Evolutionary conservation across 768 basidiomycete genomes (phyloP), one percentile per base, ranked within the genome.

Genomic region (Phaffia tasmanica): DNA sequence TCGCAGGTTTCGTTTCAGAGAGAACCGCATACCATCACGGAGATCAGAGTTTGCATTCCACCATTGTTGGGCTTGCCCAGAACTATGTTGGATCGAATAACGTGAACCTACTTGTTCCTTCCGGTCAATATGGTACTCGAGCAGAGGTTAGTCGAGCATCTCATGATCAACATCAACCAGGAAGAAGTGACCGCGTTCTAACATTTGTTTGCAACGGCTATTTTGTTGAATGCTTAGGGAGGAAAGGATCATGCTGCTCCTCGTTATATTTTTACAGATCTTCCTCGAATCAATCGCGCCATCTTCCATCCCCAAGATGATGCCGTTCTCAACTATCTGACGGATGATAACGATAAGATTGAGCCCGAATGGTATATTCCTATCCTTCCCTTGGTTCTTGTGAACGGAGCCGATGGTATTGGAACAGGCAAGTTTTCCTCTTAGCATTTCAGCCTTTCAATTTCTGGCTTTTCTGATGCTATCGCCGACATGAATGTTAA

Each of bases 351-450:
- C 27, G 78, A 81, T 55, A 72, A 79, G 62, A 90, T 99, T 70
- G 94, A 99, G 75, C 95, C 95, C 0, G 89, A 92, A 72, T 97
- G 84, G 77, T 99, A 95, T 74, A 81, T 97, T 78, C 94, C 95
- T 21, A 76, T 91, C 51, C 72, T 99, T 1, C 95, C 95, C 0
- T 80, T 93, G 75, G 81, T 97, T 0, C 81, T 99, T 61, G 77
- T 98, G 74, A 98, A 99, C 72, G 95, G 95, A 9, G 85, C 89
- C 14, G 93, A 97, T 70, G 95, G 95, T 79, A 98, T 99, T 72
- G 95, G 95, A 55, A 99, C 95, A 64, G 91, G 89, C 86, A 66
- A 73, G 82, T 72, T 9, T 56, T 16, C 23, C 55, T 11, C 2
- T 47, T 16, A 9, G 16, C 29, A 30, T 54, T 54, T 4, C n/a